Base-by-base conservation (phyloP, 441 rosid species). In the Monsonia emarginata region DNA sequence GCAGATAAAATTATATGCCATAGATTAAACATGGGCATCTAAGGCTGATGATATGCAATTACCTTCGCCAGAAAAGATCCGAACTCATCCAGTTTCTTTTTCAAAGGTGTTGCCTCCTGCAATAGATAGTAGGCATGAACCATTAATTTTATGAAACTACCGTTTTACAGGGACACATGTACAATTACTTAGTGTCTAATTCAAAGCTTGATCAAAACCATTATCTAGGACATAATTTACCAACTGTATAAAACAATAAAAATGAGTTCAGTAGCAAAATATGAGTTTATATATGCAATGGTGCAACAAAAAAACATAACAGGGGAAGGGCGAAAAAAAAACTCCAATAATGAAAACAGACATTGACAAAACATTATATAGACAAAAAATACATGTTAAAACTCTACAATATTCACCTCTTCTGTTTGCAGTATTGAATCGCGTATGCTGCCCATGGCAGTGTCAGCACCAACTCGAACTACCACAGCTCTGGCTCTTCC, bases 31-130 rank as follows among this genome's bases (percentile, higher is more conserved):
- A 19, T 50, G 58, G 26, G 18, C 46, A 32, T 25, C 5, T 24
- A 59, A 11, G 36, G 65, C 40, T 30, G 66, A 31, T 24, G 48
- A 34, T 24, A 61, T 32, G 73, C 62, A 65, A 67, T 81, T 73
- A 93, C 99, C 97, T 94, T 94, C 19, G 99, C 99, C 84, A 94
- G 82, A 76, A 94, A 91, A 77, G 94, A 84, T 68, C 97, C 97
- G 83, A 94, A 94, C 78, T 94, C 98, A 77, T 94, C 98, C 81
- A 94, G 80, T 76, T 94, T 90, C 88, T 83, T 94, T 81, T 94
- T 94, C 85, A 94, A 75, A 61, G 98, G 97, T 56, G 97, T 90
- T 31, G 72, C 92, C 81, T 94, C 97, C 99, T 94, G 87, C 77
- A 85, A 77, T 63, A 54, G 72, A 57, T 50, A 18, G 65, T 31